phyloP scores from a whole-genome alignment of 805 yeast genomes.

The Tetrapisispora fleetii region DNA sequence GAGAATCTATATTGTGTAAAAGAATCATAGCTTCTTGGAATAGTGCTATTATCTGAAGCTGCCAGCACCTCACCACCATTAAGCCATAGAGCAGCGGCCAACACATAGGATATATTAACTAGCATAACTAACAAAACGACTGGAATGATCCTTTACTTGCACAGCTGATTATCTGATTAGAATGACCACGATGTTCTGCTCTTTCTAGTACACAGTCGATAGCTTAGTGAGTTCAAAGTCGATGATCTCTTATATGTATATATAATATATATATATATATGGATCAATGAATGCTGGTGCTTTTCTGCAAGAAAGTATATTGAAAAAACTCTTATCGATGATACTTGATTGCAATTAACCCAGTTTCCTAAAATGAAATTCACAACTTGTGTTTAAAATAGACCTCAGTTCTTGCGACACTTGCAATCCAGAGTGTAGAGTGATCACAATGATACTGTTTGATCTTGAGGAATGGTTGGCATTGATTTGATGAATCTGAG shows the following conservation, averaged over 20 bases:
- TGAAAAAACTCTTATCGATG: too few species aligned
- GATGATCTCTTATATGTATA: background rate
- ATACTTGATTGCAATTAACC: background rate
- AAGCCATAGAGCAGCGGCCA: background rate
- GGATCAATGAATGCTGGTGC: background rate
- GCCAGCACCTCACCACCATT: background rate
- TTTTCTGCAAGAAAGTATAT: background rate
- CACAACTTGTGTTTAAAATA: too few species aligned
- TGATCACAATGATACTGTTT: background rate
- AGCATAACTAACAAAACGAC: background rate
- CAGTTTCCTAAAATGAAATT: too few species aligned
- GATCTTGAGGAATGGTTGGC: background rate
- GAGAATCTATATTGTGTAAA: background rate
- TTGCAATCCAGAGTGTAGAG: too few species aligned
- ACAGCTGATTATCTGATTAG: background rate
- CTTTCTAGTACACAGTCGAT: background rate
- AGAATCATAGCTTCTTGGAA: background rate
- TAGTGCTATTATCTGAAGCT: background rate
- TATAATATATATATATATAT: constrained; percentile 1
- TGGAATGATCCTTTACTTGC: background rate
- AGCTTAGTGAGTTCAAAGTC: background rate
- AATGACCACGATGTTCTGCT: background rate
- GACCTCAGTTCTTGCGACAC: too few species aligned
- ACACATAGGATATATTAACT: background rate
- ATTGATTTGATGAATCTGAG: background rate